These are phyloP conservation scores for Wallacemonas collosoma DNA, from an alignment of 208 protist genomes.

Conservation along the genomic window DNA sequence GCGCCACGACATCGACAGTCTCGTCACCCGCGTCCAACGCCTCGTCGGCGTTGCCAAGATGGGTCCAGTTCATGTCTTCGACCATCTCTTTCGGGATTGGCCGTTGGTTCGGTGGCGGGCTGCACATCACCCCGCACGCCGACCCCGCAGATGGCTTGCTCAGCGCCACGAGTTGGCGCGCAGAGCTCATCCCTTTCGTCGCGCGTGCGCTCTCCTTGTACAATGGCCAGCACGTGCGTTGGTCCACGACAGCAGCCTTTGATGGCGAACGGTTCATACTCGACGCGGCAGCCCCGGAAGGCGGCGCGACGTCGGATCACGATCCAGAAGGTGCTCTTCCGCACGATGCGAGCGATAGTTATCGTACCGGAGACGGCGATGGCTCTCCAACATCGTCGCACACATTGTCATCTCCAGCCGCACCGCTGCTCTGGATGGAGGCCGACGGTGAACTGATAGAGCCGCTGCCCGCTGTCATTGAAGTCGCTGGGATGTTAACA, in stretches of 20 bases:
- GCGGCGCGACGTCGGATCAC: neutral
- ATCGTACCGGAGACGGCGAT: no score
- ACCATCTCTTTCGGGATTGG: constrained; percentile 84
- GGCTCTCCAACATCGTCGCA: no score
- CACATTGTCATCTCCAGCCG: no score
- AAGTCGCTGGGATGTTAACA: constrained; percentile 50
- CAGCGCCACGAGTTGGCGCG: constrained; percentile 76
- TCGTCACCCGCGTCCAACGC: neutral
- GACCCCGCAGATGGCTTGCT: constrained; percentile 74
- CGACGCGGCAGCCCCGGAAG: constrained; percentile 28
- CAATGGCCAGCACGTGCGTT: constrained; percentile 64
- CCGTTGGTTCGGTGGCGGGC: constrained; percentile 80
- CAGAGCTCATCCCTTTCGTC: constrained; percentile 55
- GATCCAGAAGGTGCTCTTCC: no score
- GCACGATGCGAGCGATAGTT: no score
- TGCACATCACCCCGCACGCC: constrained; percentile 74
- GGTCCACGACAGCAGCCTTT: constrained; percentile 65
- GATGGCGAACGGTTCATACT: constrained; percentile 71
- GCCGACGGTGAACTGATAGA: constrained; percentile 80
- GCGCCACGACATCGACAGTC: neutral
- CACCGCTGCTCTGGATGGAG: constrained; percentile 39
- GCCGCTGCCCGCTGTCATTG: constrained; percentile 68
- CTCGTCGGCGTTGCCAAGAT: constrained; percentile 20
- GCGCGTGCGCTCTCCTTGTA: constrained; percentile 52
- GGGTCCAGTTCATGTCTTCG: constrained; percentile 66